Conservation (phyloP, 2,329 filamentous ascomycete species). For the Penicillium sp. region DNA sequence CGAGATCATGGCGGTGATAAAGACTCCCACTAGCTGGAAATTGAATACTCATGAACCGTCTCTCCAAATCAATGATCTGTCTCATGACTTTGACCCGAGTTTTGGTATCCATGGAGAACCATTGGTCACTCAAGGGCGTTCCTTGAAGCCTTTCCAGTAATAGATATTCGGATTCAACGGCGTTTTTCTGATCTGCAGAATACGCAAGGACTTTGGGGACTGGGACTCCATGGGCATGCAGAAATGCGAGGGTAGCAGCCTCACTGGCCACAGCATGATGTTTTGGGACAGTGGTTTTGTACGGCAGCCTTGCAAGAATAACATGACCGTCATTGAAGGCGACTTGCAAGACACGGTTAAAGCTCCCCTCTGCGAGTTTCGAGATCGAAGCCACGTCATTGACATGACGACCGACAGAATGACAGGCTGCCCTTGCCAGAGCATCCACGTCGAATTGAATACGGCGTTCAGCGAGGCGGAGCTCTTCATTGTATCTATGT, state of each 20-base stretch:
- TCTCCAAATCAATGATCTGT: conserved; percentile 27
- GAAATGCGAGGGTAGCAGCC: conserved; percentile 39
- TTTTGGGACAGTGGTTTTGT: conserved; percentile 31
- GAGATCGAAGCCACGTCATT: conserved; percentile 12
- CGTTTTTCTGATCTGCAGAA: conserved; percentile 33
- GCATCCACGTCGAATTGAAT: conserved; percentile 9
- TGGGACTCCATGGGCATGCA: conserved; percentile 34
- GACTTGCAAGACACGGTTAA: conserved; percentile 38
- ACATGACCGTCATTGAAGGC: conserved; percentile 31
- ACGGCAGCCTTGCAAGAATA: conserved; percentile 38
- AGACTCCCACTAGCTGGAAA: conserved; percentile 32
- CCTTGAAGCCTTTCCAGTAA: conserved; percentile 40
- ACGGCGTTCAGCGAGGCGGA: conserved; percentile 11
- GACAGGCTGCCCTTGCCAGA: conserved; percentile 3
- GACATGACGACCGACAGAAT: conserved; percentile 5
- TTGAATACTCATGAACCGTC: conserved; percentile 19
- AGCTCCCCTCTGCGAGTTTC: conserved; percentile 41
- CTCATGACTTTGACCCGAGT: conserved; percentile 22
- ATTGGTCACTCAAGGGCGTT: conserved; percentile 32
- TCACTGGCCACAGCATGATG: conserved; percentile 38
- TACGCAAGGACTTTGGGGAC: conserved; percentile 41
- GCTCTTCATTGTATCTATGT: conserved; percentile 14
- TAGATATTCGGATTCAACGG: conserved; percentile 43
- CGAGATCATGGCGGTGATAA: conserved; percentile 26
- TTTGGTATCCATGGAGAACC: conserved; percentile 32